A percentile compares a stretch with the other conserved stretches of the same genome.
phyloP scores from a whole-genome alignment of 1,139 yeast species.

The Yueomyces sp. region DNA sequence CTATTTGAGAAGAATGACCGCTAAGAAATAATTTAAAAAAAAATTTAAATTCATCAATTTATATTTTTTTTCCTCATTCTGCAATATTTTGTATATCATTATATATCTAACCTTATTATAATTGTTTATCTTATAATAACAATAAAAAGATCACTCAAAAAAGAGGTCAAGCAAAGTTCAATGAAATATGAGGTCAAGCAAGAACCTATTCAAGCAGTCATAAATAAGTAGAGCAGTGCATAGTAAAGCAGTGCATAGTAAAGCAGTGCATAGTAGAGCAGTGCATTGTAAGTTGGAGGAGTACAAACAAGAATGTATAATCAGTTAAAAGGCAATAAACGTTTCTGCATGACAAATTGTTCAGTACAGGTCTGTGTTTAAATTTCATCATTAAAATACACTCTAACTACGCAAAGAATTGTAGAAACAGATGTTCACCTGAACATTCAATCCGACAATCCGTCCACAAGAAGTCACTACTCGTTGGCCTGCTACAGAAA shows the following conservation, averaged over 20 bases:
- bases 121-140: neutral
- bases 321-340: conserved; percentile 26
- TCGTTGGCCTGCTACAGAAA: too few relatives aligned
- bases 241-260: too few relatives aligned
- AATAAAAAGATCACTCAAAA: neutral
- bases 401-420: too few relatives aligned
- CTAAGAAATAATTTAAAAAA: conserved; percentile 63
- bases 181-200: too few relatives aligned
- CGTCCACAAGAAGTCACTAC: too few relatives aligned
- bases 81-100: conserved; percentile 2
- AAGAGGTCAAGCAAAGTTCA: too few relatives aligned
- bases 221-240: too few relatives aligned
- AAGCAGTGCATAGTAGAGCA: too few relatives aligned
- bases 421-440: too few relatives aligned
- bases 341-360: conserved; percentile 5
- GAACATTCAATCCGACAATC: too few relatives aligned
- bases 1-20: conserved; percentile 99
- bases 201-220: too few relatives aligned
- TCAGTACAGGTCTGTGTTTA: conserved; percentile 36
- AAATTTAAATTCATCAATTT: conserved; percentile 2
- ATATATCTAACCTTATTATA: neutral
- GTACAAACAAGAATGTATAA: neutral
- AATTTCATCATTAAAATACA: conserved; percentile 21
- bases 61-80: conserved; percentile 8
- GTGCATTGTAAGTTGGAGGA: too few relatives aligned